A percentile compares a stretch with the other conserved stretches of the same genome.
phyloP scores from a whole-genome alignment of 257 asterid species.

The Solanum chiquidenum region DNA sequence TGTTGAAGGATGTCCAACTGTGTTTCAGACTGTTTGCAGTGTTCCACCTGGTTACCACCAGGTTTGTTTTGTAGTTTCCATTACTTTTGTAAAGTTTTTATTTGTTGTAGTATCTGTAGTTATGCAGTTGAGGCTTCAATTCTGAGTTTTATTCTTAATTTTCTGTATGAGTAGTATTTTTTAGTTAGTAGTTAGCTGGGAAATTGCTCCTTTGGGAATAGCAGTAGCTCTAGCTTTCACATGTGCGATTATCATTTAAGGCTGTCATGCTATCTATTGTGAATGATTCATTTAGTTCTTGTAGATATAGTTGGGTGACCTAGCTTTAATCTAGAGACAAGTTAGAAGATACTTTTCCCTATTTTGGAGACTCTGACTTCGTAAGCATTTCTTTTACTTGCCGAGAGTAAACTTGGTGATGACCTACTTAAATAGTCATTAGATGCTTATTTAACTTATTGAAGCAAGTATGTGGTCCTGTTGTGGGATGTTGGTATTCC shows the following conservation, averaged over 20 bases:
- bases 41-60: constrained; percentile 73
- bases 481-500: background rate
- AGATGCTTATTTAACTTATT: background rate
- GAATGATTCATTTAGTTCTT: background rate
- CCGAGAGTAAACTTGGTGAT: background rate
- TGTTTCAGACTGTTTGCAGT: constrained; percentile 69
- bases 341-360: background rate
- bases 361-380: background rate
- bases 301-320: background rate
- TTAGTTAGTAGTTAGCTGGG: background rate
- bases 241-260: background rate
- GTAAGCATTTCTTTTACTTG: background rate
- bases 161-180: background rate
- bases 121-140: background rate
- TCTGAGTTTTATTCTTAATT: background rate
- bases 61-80: constrained; percentile 35
- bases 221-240: background rate
- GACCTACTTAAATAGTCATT: background rate
- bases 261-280: background rate
- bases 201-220: background rate
- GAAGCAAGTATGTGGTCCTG: background rate
- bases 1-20: constrained; percentile 79
- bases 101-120: background rate
- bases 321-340: background rate
- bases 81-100: background rate